Evolutionary conservation across 2,329 filamentous ascomycete species (phyloP), one percentile per base, ranked within the genome.

Genomic region (Graphiopsis chlorocephala): DNA sequence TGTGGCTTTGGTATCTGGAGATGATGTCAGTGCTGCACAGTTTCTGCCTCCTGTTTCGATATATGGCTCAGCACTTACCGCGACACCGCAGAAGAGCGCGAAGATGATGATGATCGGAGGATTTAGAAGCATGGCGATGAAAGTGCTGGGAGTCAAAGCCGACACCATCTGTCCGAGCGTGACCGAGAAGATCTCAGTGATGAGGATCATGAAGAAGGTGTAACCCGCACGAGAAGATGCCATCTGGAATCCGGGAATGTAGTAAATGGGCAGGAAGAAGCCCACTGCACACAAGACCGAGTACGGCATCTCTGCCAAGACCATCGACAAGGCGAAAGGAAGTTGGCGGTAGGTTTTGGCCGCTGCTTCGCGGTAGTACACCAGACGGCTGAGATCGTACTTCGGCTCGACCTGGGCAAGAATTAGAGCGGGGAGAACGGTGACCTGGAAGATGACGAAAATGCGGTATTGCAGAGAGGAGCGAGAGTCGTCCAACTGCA

Each of bases 231-330:
- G 86, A 1, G 82, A 84, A 0, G 86, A 78, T 0, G 83, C 83
- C 3, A 76, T 72, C 70, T 89, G 85, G 75, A 96, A 86, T 0
- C 90, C 91, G 0, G 92, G 90, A 74, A 95, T 90, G 78, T 89
- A 96, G 83, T 96, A 96, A 3, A 96, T 77, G 0, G 90, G 91
- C 1, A 96, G 73, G 82, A 90, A 97, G 83, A 96, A 96, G 64
- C 80, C 82, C 10, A 95, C 87, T 0, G 91, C 88, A 75, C 92
- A 96, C 53, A 97, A 77, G 17, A 96, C 80, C 45, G 86, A 90
- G 82, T 96, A 96, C 0, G 93, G 93, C 74, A 96, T 84, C 77
- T 97, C 93, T 29, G 91, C 91, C 6, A 93, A 73, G n/a, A 94
- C 84, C 81, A 95, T 90, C 35, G 89, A 88, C 0, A 89, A 78